Base-by-base conservation (phyloP, 116 monocot genomes). In the Cymodocea nodosa region DNA sequence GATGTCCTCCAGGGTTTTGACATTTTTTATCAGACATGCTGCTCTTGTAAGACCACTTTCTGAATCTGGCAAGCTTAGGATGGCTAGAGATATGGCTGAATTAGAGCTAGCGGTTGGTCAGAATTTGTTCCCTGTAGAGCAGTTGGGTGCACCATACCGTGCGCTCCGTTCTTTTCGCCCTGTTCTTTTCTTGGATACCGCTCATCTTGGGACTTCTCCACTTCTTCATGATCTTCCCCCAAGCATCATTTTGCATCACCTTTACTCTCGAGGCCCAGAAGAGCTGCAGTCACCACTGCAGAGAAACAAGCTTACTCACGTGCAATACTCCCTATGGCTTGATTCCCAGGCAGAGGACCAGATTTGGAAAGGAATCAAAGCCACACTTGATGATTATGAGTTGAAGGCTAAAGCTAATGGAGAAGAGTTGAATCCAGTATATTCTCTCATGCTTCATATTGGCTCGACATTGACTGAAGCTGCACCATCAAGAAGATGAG, bases 81-180 rank as follows among this genome's bases (percentile, higher is more conserved):
- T 98, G 84, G 92, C 98, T 15, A 83, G 98, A 72, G 98, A 98
- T 69, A 92, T 98, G 92, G 98, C 98, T 9, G 98, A 98, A 71
- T 78, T 98, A 24, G 98, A 98, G 73, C 77, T 92, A 4, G 84
- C 92, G 8, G 82, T 98, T 40, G 87, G 94, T 25, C 98, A 92
- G 69, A 88, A 91, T 65, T 71, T 98, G 65, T 92, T 92, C 34
- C 92, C 92, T 54, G 88, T 91, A 13, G 98, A 91, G 75, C 98
- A 98, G 81, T 89, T 92, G 0, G 98, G 98, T 23, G 75, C 80
- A 50, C 92, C 98, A 50, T 92, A 98, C 60, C 73, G 89, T 50
- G 84, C 98, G 23, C 84, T 98, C 54, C 77, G 91, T 53, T 85
- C 98, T 0, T 86, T 91, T 63, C 64, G 92, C 40, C 91, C 92